phyloP scores from a whole-genome alignment of 2,329 filamentous ascomycete genomes.

The Microsporum audouinii region DNA sequence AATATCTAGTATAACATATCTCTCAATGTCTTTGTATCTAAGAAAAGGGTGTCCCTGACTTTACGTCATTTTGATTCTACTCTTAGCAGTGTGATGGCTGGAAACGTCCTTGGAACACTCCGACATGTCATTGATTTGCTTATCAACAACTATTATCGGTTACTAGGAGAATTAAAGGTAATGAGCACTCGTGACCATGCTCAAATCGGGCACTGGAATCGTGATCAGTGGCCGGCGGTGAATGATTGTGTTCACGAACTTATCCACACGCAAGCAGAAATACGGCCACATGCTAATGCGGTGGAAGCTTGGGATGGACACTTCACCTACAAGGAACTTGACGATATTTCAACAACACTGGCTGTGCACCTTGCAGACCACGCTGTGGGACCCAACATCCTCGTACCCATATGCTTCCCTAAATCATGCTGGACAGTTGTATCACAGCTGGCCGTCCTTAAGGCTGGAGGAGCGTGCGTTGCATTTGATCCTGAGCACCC shows the following conservation, averaged over 20 bases:
- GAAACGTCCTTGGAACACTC: conserved; percentile 10
- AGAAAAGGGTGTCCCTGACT: conserved; percentile 22
- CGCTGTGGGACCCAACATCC: conserved; percentile 41
- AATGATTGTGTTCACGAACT: conserved; percentile 16
- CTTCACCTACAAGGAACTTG: conserved; percentile 56
- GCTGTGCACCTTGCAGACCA: conserved; percentile 44
- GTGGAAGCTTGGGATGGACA: conserved; percentile 21
- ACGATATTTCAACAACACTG: conserved; percentile 51
- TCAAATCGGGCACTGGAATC: conserved; percentile 5
- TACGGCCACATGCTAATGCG: conserved; percentile 14
- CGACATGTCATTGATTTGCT: conserved; percentile 3
- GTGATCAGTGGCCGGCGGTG: conserved; percentile 11
- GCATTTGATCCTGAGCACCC: conserved; percentile 23
- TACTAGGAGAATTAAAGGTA: conserved; percentile 8
- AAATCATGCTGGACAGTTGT: conserved; percentile 60
- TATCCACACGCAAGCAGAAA: conserved; percentile 10
- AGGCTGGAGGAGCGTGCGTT: conserved; percentile 23
- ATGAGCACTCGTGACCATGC: conserved; percentile 3
- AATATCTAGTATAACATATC: conserved; percentile 6
- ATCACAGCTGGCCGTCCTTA: conserved; percentile 22
- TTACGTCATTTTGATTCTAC: conserved; percentile 10
- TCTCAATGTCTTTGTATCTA: conserved; percentile 28
- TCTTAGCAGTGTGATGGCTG: conserved; percentile 12
- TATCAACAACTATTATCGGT: background rate
- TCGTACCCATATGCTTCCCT: conserved; percentile 63